Evolutionary conservation across 1,139 yeast genomes (phyloP).

Genomic region (Kodamaea fungicola): DNA sequence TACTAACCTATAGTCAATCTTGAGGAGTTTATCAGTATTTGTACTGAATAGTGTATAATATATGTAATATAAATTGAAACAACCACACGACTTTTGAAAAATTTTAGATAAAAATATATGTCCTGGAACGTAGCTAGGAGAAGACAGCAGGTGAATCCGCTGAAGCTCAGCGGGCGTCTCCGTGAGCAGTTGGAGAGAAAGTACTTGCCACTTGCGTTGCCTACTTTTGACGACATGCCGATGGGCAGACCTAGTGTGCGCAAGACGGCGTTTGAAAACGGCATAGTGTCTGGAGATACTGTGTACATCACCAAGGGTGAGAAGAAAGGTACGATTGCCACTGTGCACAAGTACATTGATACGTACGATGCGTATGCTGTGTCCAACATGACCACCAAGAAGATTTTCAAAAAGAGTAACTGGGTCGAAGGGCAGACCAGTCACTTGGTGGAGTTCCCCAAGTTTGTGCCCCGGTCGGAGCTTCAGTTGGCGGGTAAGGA

Average conservation of each 20-base stretch:
- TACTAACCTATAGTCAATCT: constrained; percentile 56
- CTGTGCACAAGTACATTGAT: constrained; percentile 30
- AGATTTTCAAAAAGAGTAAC: constrained; percentile 55
- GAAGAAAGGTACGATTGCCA: constrained; percentile 69
- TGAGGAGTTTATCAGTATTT: constrained; percentile 88
- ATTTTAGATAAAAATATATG: constrained; percentile 18
- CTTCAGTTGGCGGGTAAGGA: constrained; percentile 74
- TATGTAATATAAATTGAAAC: no score
- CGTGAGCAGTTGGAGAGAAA: constrained; percentile 26
- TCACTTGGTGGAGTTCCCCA: constrained; percentile 67
- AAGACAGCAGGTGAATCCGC: constrained; percentile 37
- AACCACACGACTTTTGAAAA: constrained; percentile 2
- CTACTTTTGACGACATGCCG: constrained; percentile 29
- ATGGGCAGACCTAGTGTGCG: neutral
- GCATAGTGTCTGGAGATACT: constrained; percentile 40
- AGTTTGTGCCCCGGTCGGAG: constrained; percentile 44
- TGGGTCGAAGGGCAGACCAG: constrained; percentile 75
- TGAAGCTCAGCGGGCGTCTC: constrained; percentile 28
- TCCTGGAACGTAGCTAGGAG: constrained; percentile 37
- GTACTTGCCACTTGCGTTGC: constrained; percentile 24
- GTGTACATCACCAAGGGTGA: constrained; percentile 61
- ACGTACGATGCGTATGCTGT: constrained; percentile 33
- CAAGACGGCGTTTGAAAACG: constrained; percentile 29
- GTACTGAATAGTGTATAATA: constrained; percentile 52
- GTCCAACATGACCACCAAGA: constrained; percentile 34